Percentiles rank a stretch among this genome's conserved stretches.
Evolutionary conservation across 306 rosid genomes (phyloP).

Genomic region (Fragaria nilgerrensis): DNA sequence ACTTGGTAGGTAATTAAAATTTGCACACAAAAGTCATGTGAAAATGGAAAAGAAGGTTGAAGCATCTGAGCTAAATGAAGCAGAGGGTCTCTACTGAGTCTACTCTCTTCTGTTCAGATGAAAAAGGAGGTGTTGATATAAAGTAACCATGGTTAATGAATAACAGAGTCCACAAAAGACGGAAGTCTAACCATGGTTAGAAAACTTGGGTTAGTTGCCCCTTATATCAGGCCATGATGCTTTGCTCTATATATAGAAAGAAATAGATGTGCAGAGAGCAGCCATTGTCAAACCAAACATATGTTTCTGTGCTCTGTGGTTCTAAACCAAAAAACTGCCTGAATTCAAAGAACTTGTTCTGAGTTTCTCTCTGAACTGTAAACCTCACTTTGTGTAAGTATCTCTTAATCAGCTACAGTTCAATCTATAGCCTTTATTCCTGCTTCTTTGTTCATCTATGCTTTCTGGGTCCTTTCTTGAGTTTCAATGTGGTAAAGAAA

Average conservation of each 20-base stretch:
- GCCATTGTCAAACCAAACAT: constrained; percentile 21
- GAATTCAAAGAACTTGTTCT: constrained; percentile 19
- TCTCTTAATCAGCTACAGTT: constrained; percentile 2
- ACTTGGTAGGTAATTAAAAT: not conserved
- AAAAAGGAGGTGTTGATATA: constrained; percentile 19
- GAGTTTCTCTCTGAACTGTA: constrained; percentile 5
- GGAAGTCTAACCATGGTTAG: constrained; percentile 56
- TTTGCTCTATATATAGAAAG: constrained; percentile 17
- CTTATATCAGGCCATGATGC: constrained; percentile 20
- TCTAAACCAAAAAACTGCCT: not conserved
- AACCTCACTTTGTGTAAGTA: constrained; percentile 44
- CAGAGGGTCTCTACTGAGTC: not conserved
- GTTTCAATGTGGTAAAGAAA: not conserved
- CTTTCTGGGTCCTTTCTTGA: constrained; percentile 20
- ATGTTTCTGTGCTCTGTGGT: not conserved
- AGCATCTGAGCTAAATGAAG: not conserved
- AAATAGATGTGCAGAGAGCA: constrained; percentile 8
- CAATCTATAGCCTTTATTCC: constrained; percentile 15
- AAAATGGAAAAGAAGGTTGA: not conserved
- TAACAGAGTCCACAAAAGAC: constrained; percentile 16
- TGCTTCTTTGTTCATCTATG: constrained; percentile 20
- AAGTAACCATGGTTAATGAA: constrained; percentile 55
- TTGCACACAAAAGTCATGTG: not conserved
- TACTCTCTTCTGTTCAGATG: not conserved
- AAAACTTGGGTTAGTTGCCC: constrained; percentile 26